Evolutionary conservation across 345 rosid genomes (phyloP).

Genomic region (Linum lewisii): DNA sequence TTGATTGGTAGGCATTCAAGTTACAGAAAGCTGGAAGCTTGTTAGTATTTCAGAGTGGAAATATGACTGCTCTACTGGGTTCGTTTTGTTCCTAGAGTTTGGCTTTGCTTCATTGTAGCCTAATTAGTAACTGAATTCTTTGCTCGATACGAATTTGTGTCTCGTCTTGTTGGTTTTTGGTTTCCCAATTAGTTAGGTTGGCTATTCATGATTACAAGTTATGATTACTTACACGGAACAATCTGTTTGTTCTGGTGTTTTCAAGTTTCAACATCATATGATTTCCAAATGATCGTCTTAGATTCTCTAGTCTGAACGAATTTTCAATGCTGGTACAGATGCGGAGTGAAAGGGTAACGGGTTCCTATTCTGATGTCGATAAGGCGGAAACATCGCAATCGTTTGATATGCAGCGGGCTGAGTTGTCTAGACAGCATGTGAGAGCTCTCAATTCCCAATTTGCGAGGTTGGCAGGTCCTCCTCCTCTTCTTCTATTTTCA

Average conservation of each 20-base stretch:
- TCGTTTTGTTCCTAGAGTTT: too few species aligned
- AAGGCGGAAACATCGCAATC: constrained; percentile 44
- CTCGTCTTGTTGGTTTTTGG: background rate
- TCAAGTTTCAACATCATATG: background rate
- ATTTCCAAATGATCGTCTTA: background rate
- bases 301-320: background rate
- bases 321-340: constrained; percentile 37
- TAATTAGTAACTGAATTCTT: too few species aligned
- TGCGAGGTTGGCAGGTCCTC: constrained; percentile 46
- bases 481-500: background rate
- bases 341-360: constrained; percentile 57
- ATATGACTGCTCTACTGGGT: too few species aligned
- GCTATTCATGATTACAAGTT: too few species aligned
- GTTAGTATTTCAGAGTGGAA: too few species aligned
- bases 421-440: constrained; percentile 71
- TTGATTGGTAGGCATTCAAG: too few species aligned
- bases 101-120: too few species aligned
- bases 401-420: constrained; percentile 53
- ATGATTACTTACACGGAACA: background rate
- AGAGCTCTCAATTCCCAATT: constrained; percentile 89
- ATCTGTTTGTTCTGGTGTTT: background rate
- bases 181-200: background rate
- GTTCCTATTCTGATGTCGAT: constrained; percentile 41
- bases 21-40: too few species aligned
- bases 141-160: background rate